Percentiles rank a stretch among this genome's conserved stretches.
These are phyloP conservation scores for Thalassiosira mediterranea DNA, from an alignment of 352 stramenopile species.

Conservation along the genomic window DNA sequence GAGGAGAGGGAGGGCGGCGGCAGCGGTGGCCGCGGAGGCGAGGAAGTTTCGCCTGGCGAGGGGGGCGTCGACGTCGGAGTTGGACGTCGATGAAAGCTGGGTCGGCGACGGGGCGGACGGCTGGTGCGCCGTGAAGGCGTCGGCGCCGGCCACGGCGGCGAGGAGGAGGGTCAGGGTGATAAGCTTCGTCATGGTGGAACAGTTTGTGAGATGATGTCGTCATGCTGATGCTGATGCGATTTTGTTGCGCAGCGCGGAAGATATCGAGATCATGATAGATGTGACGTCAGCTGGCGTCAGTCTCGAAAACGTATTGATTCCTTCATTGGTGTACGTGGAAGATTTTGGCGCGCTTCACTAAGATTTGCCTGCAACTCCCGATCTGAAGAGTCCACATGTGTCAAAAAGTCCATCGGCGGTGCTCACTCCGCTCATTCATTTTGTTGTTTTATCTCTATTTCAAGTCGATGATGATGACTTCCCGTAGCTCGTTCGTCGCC, in stretches of 20 bases:
- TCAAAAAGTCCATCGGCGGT: too few relatives aligned
- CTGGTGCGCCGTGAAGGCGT: constrained; percentile 14
- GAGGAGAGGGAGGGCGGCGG: constrained; percentile 9
- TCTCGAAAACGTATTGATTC: too few relatives aligned
- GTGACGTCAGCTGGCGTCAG: too few relatives aligned
- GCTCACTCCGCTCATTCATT: too few relatives aligned
- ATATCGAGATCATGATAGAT: background rate
- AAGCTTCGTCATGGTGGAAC: constrained; percentile 24
- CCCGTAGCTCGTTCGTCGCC: too few relatives aligned
- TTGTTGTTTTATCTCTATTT: too few relatives aligned
- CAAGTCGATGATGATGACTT: too few relatives aligned
- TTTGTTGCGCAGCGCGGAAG: background rate
- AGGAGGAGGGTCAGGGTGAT: constrained; percentile 10
- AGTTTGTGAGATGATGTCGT: background rate
- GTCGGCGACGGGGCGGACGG: background rate
- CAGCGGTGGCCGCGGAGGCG: background rate
- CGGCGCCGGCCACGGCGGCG: constrained; percentile 5
- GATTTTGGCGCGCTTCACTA: too few relatives aligned
- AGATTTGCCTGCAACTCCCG: too few relatives aligned
- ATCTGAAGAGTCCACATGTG: too few relatives aligned
- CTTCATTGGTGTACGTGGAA: too few relatives aligned
- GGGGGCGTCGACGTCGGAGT: background rate
- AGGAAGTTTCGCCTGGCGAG: constrained; percentile 30
- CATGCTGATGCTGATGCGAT: background rate
- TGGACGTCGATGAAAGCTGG: constrained; percentile 3